Evolutionary conservation across 441 rosid genomes (phyloP).

Genomic region (Brassica balearica): DNA sequence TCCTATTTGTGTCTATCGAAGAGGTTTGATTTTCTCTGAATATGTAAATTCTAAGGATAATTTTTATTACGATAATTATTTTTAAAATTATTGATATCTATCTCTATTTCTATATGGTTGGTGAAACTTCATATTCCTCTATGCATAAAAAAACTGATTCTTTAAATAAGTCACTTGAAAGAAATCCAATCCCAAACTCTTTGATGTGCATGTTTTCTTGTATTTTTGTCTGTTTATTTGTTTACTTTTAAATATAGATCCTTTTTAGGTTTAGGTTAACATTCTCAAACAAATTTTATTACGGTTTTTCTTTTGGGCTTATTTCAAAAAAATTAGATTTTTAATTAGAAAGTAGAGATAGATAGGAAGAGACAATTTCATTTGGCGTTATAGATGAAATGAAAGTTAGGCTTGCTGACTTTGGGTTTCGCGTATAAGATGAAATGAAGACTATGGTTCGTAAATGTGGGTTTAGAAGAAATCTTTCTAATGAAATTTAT

Average conservation of each 20-base stretch:
- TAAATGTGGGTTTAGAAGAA: neutral
- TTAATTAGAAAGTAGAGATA: no score
- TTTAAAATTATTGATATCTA: neutral
- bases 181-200: neutral
- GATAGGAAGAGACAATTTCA: neutral
- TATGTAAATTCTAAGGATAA: constrained; percentile 21
- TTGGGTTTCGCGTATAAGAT: neutral
- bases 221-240: neutral
- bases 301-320: neutral
- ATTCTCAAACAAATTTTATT: neutral
- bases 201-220: constrained; percentile 7
- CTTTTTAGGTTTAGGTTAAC: neutral
- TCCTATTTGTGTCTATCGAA: constrained; percentile 39
- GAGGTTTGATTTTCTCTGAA: constrained; percentile 20
- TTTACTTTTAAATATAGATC: neutral
- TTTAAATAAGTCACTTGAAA: constrained; percentile 14
- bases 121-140: neutral
- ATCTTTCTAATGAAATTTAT: constrained; percentile 1
- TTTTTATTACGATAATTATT: neutral
- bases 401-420: neutral
- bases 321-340: no score
- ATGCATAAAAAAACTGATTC: neutral
- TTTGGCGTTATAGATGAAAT: neutral
- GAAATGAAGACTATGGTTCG: neutral
- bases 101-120: neutral